phyloP scores from a whole-genome alignment of 352 stramenopile species.

The Phytophthora idaei region DNA sequence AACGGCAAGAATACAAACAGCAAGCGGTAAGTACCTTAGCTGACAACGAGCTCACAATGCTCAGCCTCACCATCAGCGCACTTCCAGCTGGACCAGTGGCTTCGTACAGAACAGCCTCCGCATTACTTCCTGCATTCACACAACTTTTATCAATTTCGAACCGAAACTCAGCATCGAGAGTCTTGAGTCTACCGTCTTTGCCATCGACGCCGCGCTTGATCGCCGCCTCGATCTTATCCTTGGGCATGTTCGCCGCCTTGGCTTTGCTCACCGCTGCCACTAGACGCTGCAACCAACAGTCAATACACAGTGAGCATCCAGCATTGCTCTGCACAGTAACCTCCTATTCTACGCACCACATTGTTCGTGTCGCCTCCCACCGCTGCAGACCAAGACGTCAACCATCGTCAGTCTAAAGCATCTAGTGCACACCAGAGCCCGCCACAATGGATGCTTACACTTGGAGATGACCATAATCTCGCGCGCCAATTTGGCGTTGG shows the following conservation, averaged over 20 bases:
- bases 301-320: neutral
- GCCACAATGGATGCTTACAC: constrained; percentile 29
- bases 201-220: constrained; percentile 84
- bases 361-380: constrained; percentile 71
- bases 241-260: constrained; percentile 84
- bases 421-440: neutral
- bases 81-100: constrained; percentile 71
- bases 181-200: constrained; percentile 56
- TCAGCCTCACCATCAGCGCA: constrained; percentile 63
- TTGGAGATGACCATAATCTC: constrained; percentile 83
- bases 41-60: neutral
- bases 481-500: constrained; percentile 75
- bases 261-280: constrained; percentile 69
- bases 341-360: constrained; percentile 49
- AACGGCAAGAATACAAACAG: neutral
- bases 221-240: constrained; percentile 83
- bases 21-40: neutral
- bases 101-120: constrained; percentile 83
- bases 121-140: constrained; percentile 49
- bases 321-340: neutral
- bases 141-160: neutral
- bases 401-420: neutral
- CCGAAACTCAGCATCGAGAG: neutral
- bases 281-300: constrained; percentile 36
- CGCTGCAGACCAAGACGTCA: constrained; percentile 27